Evolutionary conservation across 371 early-diverging fungal species (phyloP).

Genomic region (Synchytrium microbalum): DNA sequence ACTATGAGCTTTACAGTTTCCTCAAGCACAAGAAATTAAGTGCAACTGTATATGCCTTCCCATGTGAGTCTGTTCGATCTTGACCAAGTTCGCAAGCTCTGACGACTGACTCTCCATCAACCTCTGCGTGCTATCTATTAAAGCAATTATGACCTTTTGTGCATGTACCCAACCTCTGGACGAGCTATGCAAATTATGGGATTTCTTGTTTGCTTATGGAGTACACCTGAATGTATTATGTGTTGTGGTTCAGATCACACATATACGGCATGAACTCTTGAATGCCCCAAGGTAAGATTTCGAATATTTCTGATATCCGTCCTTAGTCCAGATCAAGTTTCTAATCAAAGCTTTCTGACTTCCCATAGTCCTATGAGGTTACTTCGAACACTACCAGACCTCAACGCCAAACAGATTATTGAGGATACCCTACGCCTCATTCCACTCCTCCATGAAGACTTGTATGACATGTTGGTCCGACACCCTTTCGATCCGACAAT

Average conservation of each 20-base stretch:
- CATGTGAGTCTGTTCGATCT: conserved; percentile 51
- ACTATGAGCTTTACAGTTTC: conserved; percentile 65
- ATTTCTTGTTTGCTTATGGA: conserved; percentile 82
- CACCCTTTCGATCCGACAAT: conserved; percentile 69
- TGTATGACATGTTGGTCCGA: conserved; percentile 66
- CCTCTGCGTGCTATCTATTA: conserved; percentile 2
- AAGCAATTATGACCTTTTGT: conserved; percentile 85
- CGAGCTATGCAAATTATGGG: conserved; percentile 82
- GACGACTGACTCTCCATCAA: neutral
- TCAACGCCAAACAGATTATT: conserved; percentile 60
- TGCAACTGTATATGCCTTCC: conserved; percentile 79
- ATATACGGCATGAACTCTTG: conserved; percentile 68
- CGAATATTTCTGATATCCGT: neutral
- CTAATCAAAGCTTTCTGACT: neutral
- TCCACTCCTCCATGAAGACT: conserved; percentile 52
- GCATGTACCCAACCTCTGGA: conserved; percentile 83
- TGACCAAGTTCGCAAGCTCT: neutral
- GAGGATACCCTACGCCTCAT: conserved; percentile 46
- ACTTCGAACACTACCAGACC: conserved; percentile 67
- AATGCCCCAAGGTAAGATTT: conserved; percentile 44
- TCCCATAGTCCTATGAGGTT: conserved; percentile 63
- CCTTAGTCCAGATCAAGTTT: neutral
- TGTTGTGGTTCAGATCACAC: conserved; percentile 71
- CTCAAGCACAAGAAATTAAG: conserved; percentile 63
- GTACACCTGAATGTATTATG: conserved; percentile 85